phyloP scores from a whole-genome alignment of 2,329 filamentous ascomycete species.

The Phyllosticta citribraziliensis region DNA sequence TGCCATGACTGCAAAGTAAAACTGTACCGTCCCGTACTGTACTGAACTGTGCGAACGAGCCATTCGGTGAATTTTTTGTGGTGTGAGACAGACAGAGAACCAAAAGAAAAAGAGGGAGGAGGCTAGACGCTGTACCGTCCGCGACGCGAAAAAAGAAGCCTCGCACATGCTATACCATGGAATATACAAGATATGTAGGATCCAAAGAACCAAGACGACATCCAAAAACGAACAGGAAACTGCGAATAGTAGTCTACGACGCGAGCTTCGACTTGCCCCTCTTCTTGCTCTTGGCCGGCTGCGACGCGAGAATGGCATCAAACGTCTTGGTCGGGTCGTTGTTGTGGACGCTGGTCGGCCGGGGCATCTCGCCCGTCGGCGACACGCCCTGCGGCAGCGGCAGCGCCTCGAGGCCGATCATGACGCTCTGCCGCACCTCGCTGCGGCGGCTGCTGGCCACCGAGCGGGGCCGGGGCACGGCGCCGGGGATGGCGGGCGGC shows the following conservation, averaged over 20 bases:
- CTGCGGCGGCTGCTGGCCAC: constrained; percentile 7
- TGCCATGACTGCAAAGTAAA: no score
- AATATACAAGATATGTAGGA: background rate
- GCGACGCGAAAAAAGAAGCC: no score
- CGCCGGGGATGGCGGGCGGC: constrained; percentile 15
- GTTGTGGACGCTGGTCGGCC: constrained; percentile 19
- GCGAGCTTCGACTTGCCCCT: constrained; percentile 8
- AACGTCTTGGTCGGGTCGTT: constrained; percentile 38
- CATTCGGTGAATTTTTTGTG: no score
- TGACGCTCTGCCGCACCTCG: constrained; percentile 29
- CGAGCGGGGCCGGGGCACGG: background rate
- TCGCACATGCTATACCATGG: no score
- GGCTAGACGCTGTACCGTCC: no score
- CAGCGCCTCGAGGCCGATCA: constrained; percentile 37
- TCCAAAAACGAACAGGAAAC: background rate
- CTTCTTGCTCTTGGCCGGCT: constrained; percentile 5
- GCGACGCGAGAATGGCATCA: constrained; percentile 29
- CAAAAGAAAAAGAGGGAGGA: background rate
- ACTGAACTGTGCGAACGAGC: no score
- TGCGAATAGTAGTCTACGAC: background rate
- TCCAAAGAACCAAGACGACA: background rate
- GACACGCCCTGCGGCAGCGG: constrained; percentile 35
- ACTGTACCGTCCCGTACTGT: no score
- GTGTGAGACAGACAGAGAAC: background rate
- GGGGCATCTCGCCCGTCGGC: constrained; percentile 20